Conservation (phyloP, 768 basidiomycete genomes). For the Auricularia cornea region DNA sequence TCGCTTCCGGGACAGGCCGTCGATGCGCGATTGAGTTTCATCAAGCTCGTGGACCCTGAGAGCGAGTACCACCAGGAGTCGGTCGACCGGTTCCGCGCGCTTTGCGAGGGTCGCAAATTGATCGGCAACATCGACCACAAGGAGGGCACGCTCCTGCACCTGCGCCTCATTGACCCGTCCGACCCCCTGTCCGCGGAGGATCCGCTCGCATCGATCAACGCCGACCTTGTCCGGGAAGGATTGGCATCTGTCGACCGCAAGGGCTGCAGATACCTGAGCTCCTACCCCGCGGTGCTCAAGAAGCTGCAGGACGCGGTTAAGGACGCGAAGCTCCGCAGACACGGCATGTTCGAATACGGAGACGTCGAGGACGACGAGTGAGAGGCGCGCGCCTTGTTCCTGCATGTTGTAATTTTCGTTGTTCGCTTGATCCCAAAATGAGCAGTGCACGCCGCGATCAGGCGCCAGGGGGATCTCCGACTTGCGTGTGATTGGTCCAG, state of each 20-base stretch:
- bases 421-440: neutral
- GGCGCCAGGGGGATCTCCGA: neutral
- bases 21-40: conserved; percentile 88
- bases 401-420: neutral
- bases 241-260: conserved; percentile 73
- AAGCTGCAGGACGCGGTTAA: conserved; percentile 52
- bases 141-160: conserved; percentile 70
- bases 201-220: conserved; percentile 76
- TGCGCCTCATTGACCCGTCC: conserved; percentile 85
- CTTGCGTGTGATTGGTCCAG: neutral
- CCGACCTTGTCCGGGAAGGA: conserved; percentile 82
- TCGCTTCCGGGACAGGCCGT: conserved; percentile 87
- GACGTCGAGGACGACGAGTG: conserved; percentile 77
- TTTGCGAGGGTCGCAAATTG: conserved; percentile 92
- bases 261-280: conserved; percentile 58
- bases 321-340: conserved; percentile 63
- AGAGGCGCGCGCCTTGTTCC: neutral
- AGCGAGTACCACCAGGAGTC: conserved; percentile 87
- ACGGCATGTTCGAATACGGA: conserved; percentile 88
- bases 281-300: conserved; percentile 61
- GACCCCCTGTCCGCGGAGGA: conserved; percentile 62
- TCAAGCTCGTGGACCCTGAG: conserved; percentile 69
- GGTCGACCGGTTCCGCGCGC: conserved; percentile 71
- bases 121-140: conserved; percentile 89
- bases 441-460: neutral